Evolutionary conservation across 257 asterid genomes (phyloP), one percentile per base, ranked within the genome.

Genomic region (Nicotiana attenuata): DNA sequence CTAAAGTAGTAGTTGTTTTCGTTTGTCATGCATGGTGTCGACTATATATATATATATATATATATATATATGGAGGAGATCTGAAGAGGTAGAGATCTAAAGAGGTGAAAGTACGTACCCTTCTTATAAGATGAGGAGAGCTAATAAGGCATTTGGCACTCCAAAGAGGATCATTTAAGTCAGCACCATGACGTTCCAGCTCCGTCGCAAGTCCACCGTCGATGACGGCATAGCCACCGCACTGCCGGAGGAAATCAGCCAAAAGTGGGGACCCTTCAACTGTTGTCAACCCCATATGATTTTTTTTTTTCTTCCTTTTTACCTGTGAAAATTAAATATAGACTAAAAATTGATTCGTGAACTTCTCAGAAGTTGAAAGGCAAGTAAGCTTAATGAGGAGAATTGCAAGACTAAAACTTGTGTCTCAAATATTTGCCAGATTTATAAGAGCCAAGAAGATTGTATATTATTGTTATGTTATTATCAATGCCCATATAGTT

Each of bases 171-270:
- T 94, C 97, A 84, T 94, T 91, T 68, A 94, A 94, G 89, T 92
- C 87, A 38, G 97, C 96, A 17, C 97, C 97, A 81, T 90, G 93
- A 57, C 94, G 90, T 86, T 94, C 97, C 66, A 94, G 92, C 90
- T 94, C 97, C 84, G 98, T 93, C 73, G 97, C 97, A 20, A 94
- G 92, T 7, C 98, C 98, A 73, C 98, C 97, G 93, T 94, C 97
- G 82, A 94, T 86, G 75, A 94, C 96, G 28, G 94, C 97, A 1
- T 88, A 86, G 84, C 97, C 97, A 86, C 94, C 96, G 81, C 90
- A 89, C 81, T 88, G 86, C 14, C 88, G 83, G 84, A 94, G 93
- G 85, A 94, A 92, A 88, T 92, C 91, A 1, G 92, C 59, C 91
- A 94, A 87, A 65, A 81, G 19, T 19, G 78, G 45, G 6, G 85